Conservation (phyloP, 805 yeast genomes). For the Candida tibetensis region DNA sequence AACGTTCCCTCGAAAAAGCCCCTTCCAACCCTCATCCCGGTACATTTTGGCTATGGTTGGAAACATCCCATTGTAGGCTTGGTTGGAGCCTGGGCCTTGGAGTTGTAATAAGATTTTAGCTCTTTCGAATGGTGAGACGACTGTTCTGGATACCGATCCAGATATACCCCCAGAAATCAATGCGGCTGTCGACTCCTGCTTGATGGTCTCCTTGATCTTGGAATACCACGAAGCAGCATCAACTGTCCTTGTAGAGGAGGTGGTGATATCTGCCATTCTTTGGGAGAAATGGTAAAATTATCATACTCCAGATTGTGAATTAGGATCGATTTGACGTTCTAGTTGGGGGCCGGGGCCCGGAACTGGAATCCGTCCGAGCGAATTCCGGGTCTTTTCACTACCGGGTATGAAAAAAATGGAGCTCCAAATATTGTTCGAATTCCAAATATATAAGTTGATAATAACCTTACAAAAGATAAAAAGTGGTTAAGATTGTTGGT, state of each 20-base stretch:
- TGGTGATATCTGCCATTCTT: neutral
- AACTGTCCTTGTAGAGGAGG: neutral
- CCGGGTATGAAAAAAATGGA: too few species aligned
- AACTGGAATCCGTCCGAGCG: too few species aligned
- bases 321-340: neutral
- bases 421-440: too few species aligned
- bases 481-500: too few species aligned
- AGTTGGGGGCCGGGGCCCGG: too few species aligned
- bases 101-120: conserved; percentile 90
- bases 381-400: too few species aligned
- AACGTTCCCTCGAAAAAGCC: conserved; percentile 87
- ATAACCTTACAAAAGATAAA: too few species aligned
- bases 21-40: conserved; percentile 87
- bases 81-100: conserved; percentile 61
- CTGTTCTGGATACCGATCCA: conserved; percentile 83
- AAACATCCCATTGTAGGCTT: conserved; percentile 62
- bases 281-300: neutral
- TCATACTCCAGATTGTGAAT: neutral
- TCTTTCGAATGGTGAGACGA: conserved; percentile 92
- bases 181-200: conserved; percentile 57
- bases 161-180: conserved; percentile 72
- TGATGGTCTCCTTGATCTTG: conserved; percentile 23
- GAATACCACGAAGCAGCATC: neutral
- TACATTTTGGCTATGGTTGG: conserved; percentile 76
- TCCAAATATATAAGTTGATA: too few species aligned